A percentile compares a stretch with the other conserved stretches of the same genome.
These are phyloP conservation scores for Pichia phayaonensis DNA, from an alignment of 805 yeast genomes.

Conservation along the genomic window DNA sequence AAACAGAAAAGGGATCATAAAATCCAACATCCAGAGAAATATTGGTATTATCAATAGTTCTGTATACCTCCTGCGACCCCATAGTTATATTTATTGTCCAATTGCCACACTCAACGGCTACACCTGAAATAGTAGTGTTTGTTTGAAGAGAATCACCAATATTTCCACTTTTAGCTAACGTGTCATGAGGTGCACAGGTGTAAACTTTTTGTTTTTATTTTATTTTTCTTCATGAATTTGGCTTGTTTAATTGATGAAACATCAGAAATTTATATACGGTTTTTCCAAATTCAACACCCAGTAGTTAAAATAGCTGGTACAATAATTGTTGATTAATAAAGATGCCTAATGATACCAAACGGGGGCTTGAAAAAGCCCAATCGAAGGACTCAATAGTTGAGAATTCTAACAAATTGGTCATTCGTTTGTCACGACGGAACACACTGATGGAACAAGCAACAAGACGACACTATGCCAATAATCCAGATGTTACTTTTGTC, in stretches of 20 bases:
- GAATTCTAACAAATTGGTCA: slow-evolving; percentile 1
- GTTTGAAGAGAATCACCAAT: background rate
- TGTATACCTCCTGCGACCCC: background rate
- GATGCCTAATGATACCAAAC: background rate
- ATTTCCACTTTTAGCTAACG: background rate
- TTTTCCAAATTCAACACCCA: background rate
- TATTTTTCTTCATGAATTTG: background rate
- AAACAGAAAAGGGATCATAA: slow-evolving; percentile 68
- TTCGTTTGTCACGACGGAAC: slow-evolving; percentile 13
- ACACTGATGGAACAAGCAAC: slow-evolving; percentile 21
- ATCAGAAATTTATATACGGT: background rate
- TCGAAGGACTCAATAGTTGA: background rate
- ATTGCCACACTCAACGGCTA: too few species aligned
- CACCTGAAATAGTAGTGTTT: background rate
- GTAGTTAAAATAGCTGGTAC: background rate
- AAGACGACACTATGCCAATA: slow-evolving; percentile 15
- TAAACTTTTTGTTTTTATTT: background rate
- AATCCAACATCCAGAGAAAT: slow-evolving; percentile 39
- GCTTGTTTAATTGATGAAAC: background rate
- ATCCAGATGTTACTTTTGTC: slow-evolving; percentile 12
- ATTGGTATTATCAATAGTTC: background rate
- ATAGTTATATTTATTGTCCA: background rate
- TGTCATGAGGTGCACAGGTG: background rate
- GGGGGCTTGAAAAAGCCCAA: background rate
- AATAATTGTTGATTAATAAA: background rate